Conservation (phyloP, 495 filamentous ascomycete genomes). For the Penicillium bialowiezense region DNA sequence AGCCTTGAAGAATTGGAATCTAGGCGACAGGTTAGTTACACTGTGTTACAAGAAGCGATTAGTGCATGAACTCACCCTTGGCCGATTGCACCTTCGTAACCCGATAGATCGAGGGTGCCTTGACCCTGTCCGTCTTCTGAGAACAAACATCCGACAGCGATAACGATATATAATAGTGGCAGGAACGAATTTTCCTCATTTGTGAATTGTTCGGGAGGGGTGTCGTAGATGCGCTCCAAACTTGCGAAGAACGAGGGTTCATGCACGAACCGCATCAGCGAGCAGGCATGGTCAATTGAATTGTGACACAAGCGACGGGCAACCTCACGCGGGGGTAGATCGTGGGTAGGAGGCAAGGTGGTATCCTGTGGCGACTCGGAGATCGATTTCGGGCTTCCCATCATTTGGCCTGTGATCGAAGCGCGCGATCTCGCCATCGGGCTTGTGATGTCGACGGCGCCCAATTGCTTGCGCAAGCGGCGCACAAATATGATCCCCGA, state of each 20-base stretch:
- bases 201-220: constrained; percentile 61
- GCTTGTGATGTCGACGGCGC: constrained; percentile 54
- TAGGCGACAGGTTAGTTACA: constrained; percentile 30
- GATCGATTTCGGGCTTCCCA: constrained; percentile 70
- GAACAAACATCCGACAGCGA: constrained; percentile 88
- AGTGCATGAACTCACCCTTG: constrained; percentile 61
- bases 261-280: constrained; percentile 84
- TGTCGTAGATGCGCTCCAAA: constrained; percentile 78
- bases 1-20: constrained; percentile 80
- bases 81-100: constrained; percentile 71
- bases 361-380: constrained; percentile 59
- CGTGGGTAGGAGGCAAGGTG: constrained; percentile 51
- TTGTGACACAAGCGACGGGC: constrained; percentile 70
- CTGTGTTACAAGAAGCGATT: not conserved
- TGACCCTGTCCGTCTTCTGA: constrained; percentile 41
- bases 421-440: constrained; percentile 31
- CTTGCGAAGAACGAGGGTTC: constrained; percentile 77
- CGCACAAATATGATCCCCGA: constrained; percentile 85
- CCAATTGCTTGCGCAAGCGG: constrained; percentile 81
- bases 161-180: constrained; percentile 76
- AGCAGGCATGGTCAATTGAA: constrained; percentile 79
- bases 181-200: constrained; percentile 78
- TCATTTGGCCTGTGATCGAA: constrained; percentile 43
- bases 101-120: constrained; percentile 46
- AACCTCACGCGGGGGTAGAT: constrained; percentile 67